These are phyloP conservation scores for Hondaea fermentalgiana DNA, from an alignment of 108 stramenopile species.

Conservation along the genomic window DNA sequence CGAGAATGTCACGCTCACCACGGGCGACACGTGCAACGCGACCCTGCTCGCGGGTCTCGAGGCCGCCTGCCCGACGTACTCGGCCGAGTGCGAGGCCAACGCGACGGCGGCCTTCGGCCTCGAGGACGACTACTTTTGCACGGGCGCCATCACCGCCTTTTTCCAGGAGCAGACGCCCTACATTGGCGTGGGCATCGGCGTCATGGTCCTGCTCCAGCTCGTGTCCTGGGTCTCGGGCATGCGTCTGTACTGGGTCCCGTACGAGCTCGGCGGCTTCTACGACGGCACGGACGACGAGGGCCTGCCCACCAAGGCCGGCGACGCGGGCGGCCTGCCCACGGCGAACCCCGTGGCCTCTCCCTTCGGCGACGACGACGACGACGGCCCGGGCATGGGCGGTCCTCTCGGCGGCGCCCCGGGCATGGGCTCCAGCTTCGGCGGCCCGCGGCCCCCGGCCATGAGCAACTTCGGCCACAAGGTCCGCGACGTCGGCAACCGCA, in stretches of 20 bases:
- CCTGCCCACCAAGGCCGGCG: neutral
- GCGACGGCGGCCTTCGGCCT: neutral
- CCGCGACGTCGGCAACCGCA: neutral
- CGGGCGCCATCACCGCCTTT: neutral
- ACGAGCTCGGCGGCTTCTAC: neutral
- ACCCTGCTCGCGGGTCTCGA: neutral
- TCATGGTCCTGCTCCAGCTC: neutral
- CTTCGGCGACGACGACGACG: neutral
- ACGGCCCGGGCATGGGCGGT: too few relatives aligned
- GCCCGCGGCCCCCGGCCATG: neutral
- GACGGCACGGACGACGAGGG: neutral
- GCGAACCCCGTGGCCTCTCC: neutral
- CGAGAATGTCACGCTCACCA: neutral
- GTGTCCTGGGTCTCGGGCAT: neutral
- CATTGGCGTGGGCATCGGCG: neutral
- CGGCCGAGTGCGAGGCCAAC: neutral
- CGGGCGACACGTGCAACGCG: neutral
- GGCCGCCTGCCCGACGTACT: neutral
- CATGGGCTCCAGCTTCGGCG: neutral
- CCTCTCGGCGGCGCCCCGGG: neutral
- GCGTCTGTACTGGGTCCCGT: slow-evolving; percentile 12
- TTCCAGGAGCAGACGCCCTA: slow-evolving; percentile 3
- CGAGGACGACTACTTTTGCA: neutral
- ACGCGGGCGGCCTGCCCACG: neutral
- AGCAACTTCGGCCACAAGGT: neutral